Percentiles rank a stretch among this genome's conserved stretches.
phyloP scores from a whole-genome alignment of 2,329 filamentous ascomycete species.

The Venturia carpophila region DNA sequence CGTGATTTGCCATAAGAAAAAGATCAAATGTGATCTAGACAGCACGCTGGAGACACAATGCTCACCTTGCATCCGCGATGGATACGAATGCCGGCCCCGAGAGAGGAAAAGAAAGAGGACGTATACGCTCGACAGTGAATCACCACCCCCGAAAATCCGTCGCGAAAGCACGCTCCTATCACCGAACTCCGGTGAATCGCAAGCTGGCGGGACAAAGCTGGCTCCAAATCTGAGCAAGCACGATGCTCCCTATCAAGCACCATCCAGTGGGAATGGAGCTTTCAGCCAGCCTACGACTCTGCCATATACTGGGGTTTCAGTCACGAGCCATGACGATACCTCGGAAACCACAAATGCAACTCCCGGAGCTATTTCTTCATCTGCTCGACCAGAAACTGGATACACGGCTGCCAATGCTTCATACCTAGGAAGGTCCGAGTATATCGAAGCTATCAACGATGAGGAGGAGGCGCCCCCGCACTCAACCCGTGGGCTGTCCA shows the following conservation, averaged over 20 bases:
- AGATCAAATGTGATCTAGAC: constrained; percentile 30
- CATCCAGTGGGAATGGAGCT: not conserved
- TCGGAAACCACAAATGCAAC: not conserved
- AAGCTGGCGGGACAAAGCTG: not conserved
- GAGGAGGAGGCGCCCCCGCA: constrained; percentile 27
- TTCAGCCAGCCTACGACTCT: not conserved
- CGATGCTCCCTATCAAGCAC: not conserved
- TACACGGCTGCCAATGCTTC: constrained; percentile 22
- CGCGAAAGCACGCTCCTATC: constrained; percentile 20
- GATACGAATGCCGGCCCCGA: constrained; percentile 28
- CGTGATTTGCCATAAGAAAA: constrained; percentile 39
- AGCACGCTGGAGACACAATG: constrained; percentile 31
- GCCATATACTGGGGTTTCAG: not conserved
- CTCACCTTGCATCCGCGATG: constrained; percentile 31
- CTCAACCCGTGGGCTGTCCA: constrained; percentile 26
- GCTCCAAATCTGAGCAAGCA: not conserved
- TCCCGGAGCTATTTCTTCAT: constrained; percentile 19
- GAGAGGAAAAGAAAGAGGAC: constrained; percentile 28
- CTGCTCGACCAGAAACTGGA: constrained; percentile 20
- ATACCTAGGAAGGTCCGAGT: constrained; percentile 29
- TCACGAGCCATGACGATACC: constrained; percentile 8
- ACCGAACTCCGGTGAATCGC: constrained; percentile 20
- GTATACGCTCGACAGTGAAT: constrained; percentile 28
- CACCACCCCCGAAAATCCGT: constrained; percentile 23
- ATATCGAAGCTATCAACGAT: constrained; percentile 30